Evolutionary conservation across 371 early-diverging fungal species (phyloP).

Genomic region (Mortierella sp.): DNA sequence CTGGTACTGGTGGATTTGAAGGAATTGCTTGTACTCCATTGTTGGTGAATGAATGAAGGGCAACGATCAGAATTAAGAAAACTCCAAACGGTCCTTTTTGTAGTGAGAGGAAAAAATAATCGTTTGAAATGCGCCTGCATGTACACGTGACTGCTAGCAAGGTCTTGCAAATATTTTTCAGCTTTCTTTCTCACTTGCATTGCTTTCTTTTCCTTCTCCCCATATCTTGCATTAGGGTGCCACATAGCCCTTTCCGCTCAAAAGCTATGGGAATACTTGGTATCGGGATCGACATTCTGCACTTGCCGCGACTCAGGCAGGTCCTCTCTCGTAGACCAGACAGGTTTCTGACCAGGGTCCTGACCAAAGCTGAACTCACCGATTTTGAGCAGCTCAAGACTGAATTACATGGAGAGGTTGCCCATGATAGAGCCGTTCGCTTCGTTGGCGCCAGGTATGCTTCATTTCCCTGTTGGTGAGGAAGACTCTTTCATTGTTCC

Average conservation of each 20-base stretch:
- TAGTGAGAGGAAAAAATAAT: background rate
- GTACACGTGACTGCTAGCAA: conserved; percentile 4
- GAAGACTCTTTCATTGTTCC: background rate
- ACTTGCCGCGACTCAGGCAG: conserved; percentile 51
- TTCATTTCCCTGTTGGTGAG: background rate
- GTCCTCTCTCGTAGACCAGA: conserved; percentile 28
- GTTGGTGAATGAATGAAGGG: conserved; percentile 3
- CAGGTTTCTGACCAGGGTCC: conserved; percentile 39
- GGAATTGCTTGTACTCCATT: conserved; percentile 64
- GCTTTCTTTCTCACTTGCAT: no score
- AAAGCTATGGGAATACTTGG: conserved; percentile 64
- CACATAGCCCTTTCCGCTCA: background rate
- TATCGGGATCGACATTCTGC: conserved; percentile 71
- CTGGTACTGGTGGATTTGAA: conserved; percentile 74
- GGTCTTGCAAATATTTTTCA: background rate
- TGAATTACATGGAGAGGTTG: background rate
- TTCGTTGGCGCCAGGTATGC: background rate
- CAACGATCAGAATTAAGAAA: background rate
- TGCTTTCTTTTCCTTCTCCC: background rate
- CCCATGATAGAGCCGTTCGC: background rate
- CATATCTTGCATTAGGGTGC: background rate
- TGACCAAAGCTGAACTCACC: conserved; percentile 39
- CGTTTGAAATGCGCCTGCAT: background rate
- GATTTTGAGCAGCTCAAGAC: conserved; percentile 19
- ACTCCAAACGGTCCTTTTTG: background rate